Evolutionary conservation across 139 green algal genomes (phyloP), one percentile per base, ranked within the genome.

Genomic region (Chlorella vulgaris): DNA sequence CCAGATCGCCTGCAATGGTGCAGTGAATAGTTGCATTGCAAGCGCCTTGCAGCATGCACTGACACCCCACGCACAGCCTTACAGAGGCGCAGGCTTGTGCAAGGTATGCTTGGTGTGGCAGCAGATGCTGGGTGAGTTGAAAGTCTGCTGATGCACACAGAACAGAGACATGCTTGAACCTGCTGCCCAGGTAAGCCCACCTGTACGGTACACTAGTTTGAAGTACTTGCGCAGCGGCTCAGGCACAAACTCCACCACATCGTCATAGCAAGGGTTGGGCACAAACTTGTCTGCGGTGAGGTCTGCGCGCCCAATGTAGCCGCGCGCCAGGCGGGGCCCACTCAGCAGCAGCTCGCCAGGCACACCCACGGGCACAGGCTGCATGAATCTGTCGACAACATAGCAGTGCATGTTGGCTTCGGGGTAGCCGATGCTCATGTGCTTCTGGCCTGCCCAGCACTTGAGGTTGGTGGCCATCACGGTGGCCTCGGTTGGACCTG

Each of bases 271-370:
- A 47, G 88, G 86, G 76, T 90, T 91, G 35, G 77, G 33, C 13
- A 90, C 43, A 43, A 89, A 92, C n/a, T 83, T 85, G 28, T 88
- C 86, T 24, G 69, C 69, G 0, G 86, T 91, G 28, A 88, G 62
- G 43, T 90, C 84, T 10, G 70, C 61, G 21, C 61, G 47, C 38
- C 68, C 65, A 6, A 76, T n/a, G 70, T 92, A 92, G 40, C 86
- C 88, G 18, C 66, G 60, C 2, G 83, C 88, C 60, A 92, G 61
- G 31, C 81, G 78, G 7, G 83, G 68, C 21, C 86, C 84, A 39
- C 61, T 81, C 42, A 93, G 76, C 50, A 87, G 74, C 58, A 93
- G 82, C 85, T 93, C 89, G 3, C 89, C 87, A 33, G 84, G 69
- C 43, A 71, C 51, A 35, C 89, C 89, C 24, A 88, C 42, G 18